Conservation (phyloP, 176 grass and related monocot genomes). For the Triticum monococcum region DNA sequence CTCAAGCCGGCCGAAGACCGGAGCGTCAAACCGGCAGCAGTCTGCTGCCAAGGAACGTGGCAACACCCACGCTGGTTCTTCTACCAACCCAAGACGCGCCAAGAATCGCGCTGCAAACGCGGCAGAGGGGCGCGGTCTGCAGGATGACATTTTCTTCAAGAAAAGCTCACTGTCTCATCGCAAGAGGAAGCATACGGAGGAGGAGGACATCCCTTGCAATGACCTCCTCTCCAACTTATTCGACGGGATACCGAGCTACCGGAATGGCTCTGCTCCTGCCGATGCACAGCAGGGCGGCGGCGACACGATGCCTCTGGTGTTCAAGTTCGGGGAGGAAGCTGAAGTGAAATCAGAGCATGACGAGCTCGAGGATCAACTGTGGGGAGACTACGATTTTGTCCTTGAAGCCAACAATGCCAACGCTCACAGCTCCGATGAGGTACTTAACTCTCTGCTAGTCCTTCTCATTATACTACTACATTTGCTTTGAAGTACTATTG, state of each 20-base stretch:
- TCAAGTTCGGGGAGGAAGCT: constrained; percentile 36
- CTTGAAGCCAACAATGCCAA: neutral
- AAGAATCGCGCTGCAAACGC: neutral
- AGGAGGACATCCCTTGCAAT: neutral
- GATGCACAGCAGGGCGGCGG: neutral
- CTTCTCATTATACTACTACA: neutral
- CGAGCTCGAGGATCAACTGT: constrained; percentile 19
- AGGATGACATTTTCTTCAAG: constrained; percentile 33
- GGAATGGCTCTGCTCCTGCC: neutral
- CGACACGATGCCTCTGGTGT: constrained; percentile 3
- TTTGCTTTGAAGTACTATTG: neutral
- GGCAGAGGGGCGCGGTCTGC: neutral
- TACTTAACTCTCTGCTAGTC: constrained; percentile 11
- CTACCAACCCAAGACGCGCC: neutral
- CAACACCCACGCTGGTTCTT: neutral
- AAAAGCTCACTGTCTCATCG: neutral
- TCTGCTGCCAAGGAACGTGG: neutral
- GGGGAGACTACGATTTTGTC: constrained; percentile 10
- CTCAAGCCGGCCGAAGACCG: constrained; percentile 14
- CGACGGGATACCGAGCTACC: constrained; percentile 12
- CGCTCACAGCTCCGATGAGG: constrained; percentile 11
- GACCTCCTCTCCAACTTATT: constrained; percentile 29
- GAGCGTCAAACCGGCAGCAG: neutral
- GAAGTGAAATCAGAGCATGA: neutral
- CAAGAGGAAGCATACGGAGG: neutral